phyloP scores from a whole-genome alignment of 192 early-diverging fungal genomes.

The Phlyctochytrium bullatum region DNA sequence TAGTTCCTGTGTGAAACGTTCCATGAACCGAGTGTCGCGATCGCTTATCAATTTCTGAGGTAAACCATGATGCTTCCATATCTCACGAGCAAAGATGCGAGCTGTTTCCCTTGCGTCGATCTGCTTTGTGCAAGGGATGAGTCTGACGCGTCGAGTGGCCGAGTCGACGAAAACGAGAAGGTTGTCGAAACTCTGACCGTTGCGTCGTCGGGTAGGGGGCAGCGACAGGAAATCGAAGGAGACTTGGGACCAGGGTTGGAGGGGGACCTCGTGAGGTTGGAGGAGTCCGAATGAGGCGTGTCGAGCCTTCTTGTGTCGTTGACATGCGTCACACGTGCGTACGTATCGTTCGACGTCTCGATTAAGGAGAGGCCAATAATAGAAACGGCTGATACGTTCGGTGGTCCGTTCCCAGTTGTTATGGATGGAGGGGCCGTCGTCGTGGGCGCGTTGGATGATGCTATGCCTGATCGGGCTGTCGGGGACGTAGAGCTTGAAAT shows the following conservation, averaged over 20 bases:
- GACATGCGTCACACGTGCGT: neutral
- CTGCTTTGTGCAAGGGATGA: neutral
- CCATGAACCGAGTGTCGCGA: constrained; percentile 40
- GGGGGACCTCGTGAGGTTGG: constrained; percentile 26
- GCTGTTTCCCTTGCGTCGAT: constrained; percentile 5
- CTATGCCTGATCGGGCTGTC: too few species aligned
- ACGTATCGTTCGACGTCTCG: neutral
- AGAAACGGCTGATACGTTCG: constrained; percentile 7
- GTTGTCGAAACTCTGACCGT: constrained; percentile 20
- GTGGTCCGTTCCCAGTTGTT: constrained; percentile 20
- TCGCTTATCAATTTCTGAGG: constrained; percentile 46
- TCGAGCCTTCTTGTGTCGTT: constrained; percentile 20
- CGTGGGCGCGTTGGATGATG: constrained; percentile 3
- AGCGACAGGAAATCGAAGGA: constrained; percentile 45
- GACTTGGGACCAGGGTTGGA: constrained; percentile 35
- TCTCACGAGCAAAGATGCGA: neutral
- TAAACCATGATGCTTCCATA: constrained; percentile 28
- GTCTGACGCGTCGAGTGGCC: constrained; percentile 30
- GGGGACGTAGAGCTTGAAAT: too few species aligned
- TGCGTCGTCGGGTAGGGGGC: neutral
- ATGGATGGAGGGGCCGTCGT: neutral
- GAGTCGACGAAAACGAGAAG: constrained; percentile 50
- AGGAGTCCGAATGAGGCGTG: constrained; percentile 40
- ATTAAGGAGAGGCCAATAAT: constrained; percentile 4
- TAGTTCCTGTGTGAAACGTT: constrained; percentile 33